Percentiles rank a stretch among this genome's conserved stretches.
Conservation (phyloP, 108 stramenopile genomes). For the Cyclotella kingstonii region DNA sequence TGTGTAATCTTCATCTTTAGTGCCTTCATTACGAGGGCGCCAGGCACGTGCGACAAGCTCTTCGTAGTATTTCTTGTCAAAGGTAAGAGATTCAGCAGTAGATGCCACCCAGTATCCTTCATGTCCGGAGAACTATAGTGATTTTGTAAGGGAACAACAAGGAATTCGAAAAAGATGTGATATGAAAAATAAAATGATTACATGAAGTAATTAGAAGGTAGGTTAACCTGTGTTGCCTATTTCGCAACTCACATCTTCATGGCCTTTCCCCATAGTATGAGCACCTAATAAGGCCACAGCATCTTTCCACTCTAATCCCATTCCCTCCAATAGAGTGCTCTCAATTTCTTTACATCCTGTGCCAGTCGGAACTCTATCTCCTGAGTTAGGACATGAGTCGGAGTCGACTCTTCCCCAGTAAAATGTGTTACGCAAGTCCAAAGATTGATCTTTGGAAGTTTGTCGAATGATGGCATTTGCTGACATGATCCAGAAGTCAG, state of each 20-base stretch:
- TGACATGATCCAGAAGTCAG: slow-evolving; percentile 43
- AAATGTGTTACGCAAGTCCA: slow-evolving; percentile 39
- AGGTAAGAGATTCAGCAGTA: slow-evolving; percentile 11
- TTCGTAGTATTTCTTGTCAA: slow-evolving; percentile 45
- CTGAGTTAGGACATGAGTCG: slow-evolving; percentile 14
- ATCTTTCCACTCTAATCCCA: slow-evolving; percentile 39
- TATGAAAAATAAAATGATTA: too few species aligned
- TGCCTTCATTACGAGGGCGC: slow-evolving; percentile 22
- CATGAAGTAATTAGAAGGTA: too few species aligned
- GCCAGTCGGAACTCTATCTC: slow-evolving; percentile 22
- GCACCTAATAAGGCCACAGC: slow-evolving; percentile 51
- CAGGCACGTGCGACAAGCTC: slow-evolving; percentile 22
- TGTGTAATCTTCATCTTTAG: slow-evolving; percentile 23
- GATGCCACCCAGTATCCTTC: slow-evolving; percentile 40
- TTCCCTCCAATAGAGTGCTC: slow-evolving; percentile 28
- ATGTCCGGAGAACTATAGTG: slow-evolving; percentile 36
- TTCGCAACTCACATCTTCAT: slow-evolving; percentile 10
- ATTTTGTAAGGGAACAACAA: background rate
- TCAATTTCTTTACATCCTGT: slow-evolving; percentile 32
- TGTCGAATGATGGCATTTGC: slow-evolving; percentile 37
- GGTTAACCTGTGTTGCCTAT: background rate
- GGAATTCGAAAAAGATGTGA: background rate
- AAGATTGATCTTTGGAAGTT: slow-evolving; percentile 22
- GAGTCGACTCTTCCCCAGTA: slow-evolving; percentile 32
- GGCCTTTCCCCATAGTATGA: slow-evolving; percentile 39